Evolutionary conservation across 2,329 filamentous ascomycete genomes (phyloP).

Genomic region (Tolypocladium endophyticum): DNA sequence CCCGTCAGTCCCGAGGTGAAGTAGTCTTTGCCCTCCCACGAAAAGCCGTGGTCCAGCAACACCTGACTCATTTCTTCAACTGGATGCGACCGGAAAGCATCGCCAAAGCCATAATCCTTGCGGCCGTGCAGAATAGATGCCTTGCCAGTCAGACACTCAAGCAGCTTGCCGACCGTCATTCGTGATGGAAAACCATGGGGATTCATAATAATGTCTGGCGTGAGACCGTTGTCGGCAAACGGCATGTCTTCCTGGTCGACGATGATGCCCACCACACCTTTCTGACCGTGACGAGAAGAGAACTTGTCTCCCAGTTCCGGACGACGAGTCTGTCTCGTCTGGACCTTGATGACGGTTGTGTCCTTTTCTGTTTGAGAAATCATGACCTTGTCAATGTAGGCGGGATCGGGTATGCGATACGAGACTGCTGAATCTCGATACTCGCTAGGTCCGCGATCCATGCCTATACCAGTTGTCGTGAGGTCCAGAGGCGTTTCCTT

Average conservation of each 20-base stretch:
- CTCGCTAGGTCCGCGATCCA: constrained; percentile 51
- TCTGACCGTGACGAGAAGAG: constrained; percentile 95
- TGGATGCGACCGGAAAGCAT: constrained; percentile 74
- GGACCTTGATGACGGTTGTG: constrained; percentile 79
- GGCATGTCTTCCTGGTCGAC: constrained; percentile 96
- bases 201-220: constrained; percentile 99
- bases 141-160: constrained; percentile 91
- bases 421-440: constrained; percentile 60
- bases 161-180: constrained; percentile 98
- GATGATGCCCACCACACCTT: constrained; percentile 94
- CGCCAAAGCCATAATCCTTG: constrained; percentile 71
- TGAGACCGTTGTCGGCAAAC: constrained; percentile 81
- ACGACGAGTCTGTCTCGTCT: constrained; percentile 88
- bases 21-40: constrained; percentile 94
- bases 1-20: constrained; percentile 92
- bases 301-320: constrained; percentile 98
- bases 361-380: constrained; percentile 83
- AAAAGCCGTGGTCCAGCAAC: constrained; percentile 81
- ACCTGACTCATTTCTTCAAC: constrained; percentile 84
- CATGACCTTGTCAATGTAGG: constrained; percentile 95
- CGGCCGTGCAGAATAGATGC: constrained; percentile 78
- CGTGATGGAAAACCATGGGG: constrained; percentile 98
- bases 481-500: constrained; percentile 79
- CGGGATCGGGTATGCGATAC: constrained; percentile 75
- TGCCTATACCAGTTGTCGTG: constrained; percentile 58